Evolutionary conservation across 2,329 filamentous ascomycete genomes (phyloP), one percentile per base, ranked within the genome.

Genomic region (Daldinia sp.): DNA sequence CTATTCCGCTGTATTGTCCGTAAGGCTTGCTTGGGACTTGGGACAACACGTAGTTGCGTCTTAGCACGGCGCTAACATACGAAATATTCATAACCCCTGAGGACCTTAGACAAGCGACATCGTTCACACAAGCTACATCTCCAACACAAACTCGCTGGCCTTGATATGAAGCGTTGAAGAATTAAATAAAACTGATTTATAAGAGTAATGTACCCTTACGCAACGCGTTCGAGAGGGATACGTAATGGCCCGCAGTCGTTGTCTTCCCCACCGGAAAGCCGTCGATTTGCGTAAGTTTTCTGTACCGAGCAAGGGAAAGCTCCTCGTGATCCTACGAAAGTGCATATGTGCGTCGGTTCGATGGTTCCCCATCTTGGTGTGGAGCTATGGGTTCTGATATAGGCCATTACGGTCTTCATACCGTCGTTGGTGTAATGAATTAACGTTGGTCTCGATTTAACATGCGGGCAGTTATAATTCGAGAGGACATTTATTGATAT

Each of bases 251-350:
- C 19, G 13, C 15, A 23, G n/a, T 27, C 0, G 11, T 2, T 15
- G 39, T 48, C 27, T 48, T 19, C 45, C 45, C 45, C 45, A 30
- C 45, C 45, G 45, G 45, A 48, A 48, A n/a, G 45, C 45, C 45
- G 45, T 21, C 19, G 45, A 21, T 15, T 27, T 27, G 21, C 21
- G 7, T 45, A 7, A 11, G 9, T 48, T 19, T 19, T 30, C 7
- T 30, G 17, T 47, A 17, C 25, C 43, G 2, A 17, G 15, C n/a
- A 29, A 17, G 25, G 45, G 11, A 11, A 48, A 48, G 4, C 27
- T 11, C 45, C 45, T 48, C 5, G 17, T 30, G 43, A 48, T 48
- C 43, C 43, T 30, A 48, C 43, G 25, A 23, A 51, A 43, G 39
- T 2, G 19, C 39, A 43, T 43, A 43, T 27, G 13, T 25, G 3